These are phyloP conservation scores for Salix purpurea DNA, from an alignment of 345 rosid species.

Conservation along the genomic window DNA sequence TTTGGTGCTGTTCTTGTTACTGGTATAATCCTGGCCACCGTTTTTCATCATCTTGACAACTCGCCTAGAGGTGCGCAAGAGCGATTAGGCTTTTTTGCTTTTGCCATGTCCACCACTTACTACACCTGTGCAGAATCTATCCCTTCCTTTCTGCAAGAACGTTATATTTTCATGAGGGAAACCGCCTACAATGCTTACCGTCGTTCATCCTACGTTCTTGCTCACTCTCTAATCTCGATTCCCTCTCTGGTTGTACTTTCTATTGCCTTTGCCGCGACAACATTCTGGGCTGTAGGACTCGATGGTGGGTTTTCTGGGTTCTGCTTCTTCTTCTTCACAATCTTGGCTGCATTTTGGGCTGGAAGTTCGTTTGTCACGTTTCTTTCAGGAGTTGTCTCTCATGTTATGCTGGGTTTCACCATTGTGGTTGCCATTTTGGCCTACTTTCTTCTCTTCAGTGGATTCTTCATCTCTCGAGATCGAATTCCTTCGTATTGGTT, in stretches of 20 bases:
- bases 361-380: constrained; percentile 93
- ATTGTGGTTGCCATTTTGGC: constrained; percentile 76
- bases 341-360: constrained; percentile 83
- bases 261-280: constrained; percentile 58
- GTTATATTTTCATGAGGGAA: constrained; percentile 33
- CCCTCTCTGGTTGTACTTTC: constrained; percentile 69
- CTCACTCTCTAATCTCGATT: constrained; percentile 65
- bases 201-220: constrained; percentile 81
- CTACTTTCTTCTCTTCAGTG: constrained; percentile 84
- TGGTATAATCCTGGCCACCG: constrained; percentile 21
- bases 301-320: constrained; percentile 66
- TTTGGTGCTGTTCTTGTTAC: constrained; percentile 23
- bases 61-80: constrained; percentile 31
- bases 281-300: constrained; percentile 77
- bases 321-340: constrained; percentile 60
- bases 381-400: constrained; percentile 79
- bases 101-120: constrained; percentile 32
- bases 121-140: constrained; percentile 32
- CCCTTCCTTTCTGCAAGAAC: constrained; percentile 29
- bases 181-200: constrained; percentile 54
- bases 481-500: constrained; percentile 78
- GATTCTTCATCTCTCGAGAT: constrained; percentile 79
- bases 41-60: constrained; percentile 26
- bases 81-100: constrained; percentile 27
- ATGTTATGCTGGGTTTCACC: constrained; percentile 83